Conservation (phyloP, 2,329 filamentous ascomycete species). For the Chaetomium globosum region DNA sequence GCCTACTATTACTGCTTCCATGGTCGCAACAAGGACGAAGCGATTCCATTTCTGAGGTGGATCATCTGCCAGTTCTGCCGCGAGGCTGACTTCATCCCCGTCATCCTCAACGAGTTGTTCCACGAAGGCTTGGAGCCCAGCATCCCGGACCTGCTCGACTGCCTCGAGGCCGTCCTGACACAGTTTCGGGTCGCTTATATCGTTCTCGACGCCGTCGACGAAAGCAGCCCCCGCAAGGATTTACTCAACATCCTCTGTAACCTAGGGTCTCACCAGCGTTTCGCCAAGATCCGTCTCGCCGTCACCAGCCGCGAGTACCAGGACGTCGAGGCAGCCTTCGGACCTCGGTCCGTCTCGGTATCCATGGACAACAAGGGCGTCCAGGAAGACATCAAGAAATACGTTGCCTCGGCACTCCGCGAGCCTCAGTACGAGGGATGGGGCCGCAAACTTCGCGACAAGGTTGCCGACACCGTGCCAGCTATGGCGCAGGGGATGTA, state of each 20-base stretch:
- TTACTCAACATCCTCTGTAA: slow-evolving; percentile 25
- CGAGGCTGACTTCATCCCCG: slow-evolving; percentile 22
- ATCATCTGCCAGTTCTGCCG: slow-evolving; percentile 37
- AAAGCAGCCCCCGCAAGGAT: slow-evolving; percentile 27
- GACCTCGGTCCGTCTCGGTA: slow-evolving; percentile 27
- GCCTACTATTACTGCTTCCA: slow-evolving; percentile 41
- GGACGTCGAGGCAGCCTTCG: slow-evolving; percentile 34
- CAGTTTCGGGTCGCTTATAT: slow-evolving; percentile 32
- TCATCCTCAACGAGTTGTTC: slow-evolving; percentile 22
- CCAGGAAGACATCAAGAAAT: slow-evolving; percentile 35
- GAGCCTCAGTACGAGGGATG: slow-evolving; percentile 17
- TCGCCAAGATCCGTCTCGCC: slow-evolving; percentile 28
- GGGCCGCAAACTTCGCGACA: slow-evolving; percentile 7
- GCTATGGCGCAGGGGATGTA: slow-evolving; percentile 5
- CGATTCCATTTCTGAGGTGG: slow-evolving; percentile 37
- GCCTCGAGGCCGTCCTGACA: slow-evolving; percentile 22
- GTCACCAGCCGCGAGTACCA: slow-evolving; percentile 32
- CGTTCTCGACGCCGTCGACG: slow-evolving; percentile 37
- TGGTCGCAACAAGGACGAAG: slow-evolving; percentile 38
- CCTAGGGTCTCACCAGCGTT: slow-evolving; percentile 24
- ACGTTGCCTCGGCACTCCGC: slow-evolving; percentile 13
- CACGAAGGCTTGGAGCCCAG: slow-evolving; percentile 10
- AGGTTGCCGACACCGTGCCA: slow-evolving; percentile 17
- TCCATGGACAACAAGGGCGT: slow-evolving; percentile 39
- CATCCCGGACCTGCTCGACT: slow-evolving; percentile 32